Evolutionary conservation across 1,139 yeast genomes (phyloP), one percentile per base, ranked within the genome.

Genomic region (Magnusiomyces starmeri): DNA sequence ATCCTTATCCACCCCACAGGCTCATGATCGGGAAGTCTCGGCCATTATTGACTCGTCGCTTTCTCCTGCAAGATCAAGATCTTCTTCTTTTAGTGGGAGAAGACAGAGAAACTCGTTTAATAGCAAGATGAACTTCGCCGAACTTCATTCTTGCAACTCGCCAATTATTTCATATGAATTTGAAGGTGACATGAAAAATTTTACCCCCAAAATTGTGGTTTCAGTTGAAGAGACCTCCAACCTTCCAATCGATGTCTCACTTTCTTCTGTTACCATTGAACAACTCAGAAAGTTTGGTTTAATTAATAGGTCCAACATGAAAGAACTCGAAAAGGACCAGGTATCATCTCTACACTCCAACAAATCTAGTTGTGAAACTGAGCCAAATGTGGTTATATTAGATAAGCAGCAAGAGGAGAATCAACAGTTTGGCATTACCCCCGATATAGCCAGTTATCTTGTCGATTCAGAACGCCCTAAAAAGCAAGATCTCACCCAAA

Each of bases 1-100:
- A 46, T 53, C 6, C 59, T 63, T 34, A 62, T 71, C 9, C 70
- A 69, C 43, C 75, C 73, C 52, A 59, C 70, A 32, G 60, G 65
- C 34, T 67, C 68, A 43, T 57, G 61, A 1, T 74, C 73, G n/a
- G n/a, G 18, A 14, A 18, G 37, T 18, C 12, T 32, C 37, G 37
- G 37, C n/a, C 37, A 32, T 32, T 32, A 18, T 18, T 10, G 12
- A n/a, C n/a, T 18, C 12, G n/a, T n/a, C n/a, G 12, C 37, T n/a
- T 18, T 32, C 37, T 4, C 37, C 37, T 4, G 12, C 37, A 6
- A 18, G 12, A n/a, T 4, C 37, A 4, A n/a, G 37, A n/a, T 32
- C 37, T 10, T 32, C 12, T 10, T 32, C 37, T 14, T 14, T 10
- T 12, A 14, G 18, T 4, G n/a, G 65, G 75, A 6, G 12, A 9